Conservation (phyloP, 1,139 yeast species). For the Waltiozyma solani region DNA sequence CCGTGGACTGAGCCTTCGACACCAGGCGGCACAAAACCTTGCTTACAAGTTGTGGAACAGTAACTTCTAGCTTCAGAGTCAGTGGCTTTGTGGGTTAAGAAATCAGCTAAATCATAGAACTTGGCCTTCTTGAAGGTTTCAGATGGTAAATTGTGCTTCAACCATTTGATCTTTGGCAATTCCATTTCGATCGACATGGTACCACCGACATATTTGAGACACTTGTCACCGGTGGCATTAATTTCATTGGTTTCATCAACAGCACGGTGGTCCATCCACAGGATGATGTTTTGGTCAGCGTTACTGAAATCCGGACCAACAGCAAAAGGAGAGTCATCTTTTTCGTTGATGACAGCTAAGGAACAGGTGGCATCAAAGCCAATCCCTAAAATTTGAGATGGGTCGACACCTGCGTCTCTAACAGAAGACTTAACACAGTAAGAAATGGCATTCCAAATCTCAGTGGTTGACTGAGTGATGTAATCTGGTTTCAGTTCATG, state of each 20-base stretch:
- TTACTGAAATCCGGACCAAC: conserved; percentile 89
- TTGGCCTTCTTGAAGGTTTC: conserved; percentile 53
- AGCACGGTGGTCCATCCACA: conserved; percentile 99
- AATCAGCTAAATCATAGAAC: conserved; percentile 90
- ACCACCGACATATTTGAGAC: conserved; percentile 91
- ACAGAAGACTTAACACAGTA: conserved; percentile 69
- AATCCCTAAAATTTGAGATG: conserved; percentile 62
- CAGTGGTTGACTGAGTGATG: conserved; percentile 82
- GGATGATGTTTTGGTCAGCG: conserved; percentile 65
- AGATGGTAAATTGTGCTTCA: conserved; percentile 73
- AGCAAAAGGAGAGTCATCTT: conserved; percentile 60
- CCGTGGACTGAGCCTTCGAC: conserved; percentile 80
- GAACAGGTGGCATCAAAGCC: conserved; percentile 99
- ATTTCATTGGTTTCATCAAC: conserved; percentile 73
- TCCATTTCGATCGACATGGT: conserved; percentile 98
- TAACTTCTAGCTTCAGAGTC: conserved; percentile 77
- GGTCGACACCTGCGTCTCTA: conserved; percentile 64
- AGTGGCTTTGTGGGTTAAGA: conserved; percentile 82
- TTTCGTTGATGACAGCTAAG: conserved; percentile 65
- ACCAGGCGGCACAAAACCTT: conserved; percentile 88
- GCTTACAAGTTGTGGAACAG: conserved; percentile 91
- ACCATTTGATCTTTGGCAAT: conserved; percentile 93
- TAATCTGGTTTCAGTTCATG: conserved; percentile 61
- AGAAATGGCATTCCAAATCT: conserved; percentile 87
- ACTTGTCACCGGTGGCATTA: conserved; percentile 69